Evolutionary conservation across 257 asterid genomes (phyloP).

Genomic region (Jasminum sambac): DNA sequence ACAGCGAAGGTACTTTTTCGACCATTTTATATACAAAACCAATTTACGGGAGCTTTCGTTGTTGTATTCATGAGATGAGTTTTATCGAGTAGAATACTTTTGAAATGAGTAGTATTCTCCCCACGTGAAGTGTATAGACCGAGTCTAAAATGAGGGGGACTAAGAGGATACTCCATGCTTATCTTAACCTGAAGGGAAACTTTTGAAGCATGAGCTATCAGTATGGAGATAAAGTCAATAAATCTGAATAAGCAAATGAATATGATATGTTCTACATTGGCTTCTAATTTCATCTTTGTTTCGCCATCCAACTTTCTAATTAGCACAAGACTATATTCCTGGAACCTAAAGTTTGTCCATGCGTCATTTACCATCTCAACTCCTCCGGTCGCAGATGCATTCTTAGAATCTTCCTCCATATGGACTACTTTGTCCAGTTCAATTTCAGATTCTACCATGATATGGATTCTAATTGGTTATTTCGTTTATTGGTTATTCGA

Average conservation of each 20-base stretch:
- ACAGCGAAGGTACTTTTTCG: no score
- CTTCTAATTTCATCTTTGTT: slow-evolving; percentile 61
- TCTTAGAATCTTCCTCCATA: slow-evolving; percentile 51
- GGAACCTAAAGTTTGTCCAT: slow-evolving; percentile 66
- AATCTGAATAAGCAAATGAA: slow-evolving; percentile 21
- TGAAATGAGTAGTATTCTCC: no score
- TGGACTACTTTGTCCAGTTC: slow-evolving; percentile 68
- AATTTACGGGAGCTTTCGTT: no score
- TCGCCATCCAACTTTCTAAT: slow-evolving; percentile 52
- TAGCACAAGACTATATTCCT: slow-evolving; percentile 64
- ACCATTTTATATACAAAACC: no score
- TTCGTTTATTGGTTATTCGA: no score
- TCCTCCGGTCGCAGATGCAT: slow-evolving; percentile 30
- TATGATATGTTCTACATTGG: slow-evolving; percentile 56
- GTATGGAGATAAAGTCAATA: slow-evolving; percentile 2
- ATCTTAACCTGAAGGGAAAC: slow-evolving; percentile 58
- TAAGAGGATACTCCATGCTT: slow-evolving; percentile 81
- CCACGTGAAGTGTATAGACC: slow-evolving; percentile 42
- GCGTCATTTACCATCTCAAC: slow-evolving; percentile 30
- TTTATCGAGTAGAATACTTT: no score
- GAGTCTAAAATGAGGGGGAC: slow-evolving; percentile 77
- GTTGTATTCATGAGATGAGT: no score
- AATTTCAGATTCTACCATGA: slow-evolving; percentile 75
- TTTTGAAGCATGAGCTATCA: slow-evolving; percentile 3
- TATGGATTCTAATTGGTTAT: no score